A percentile compares a stretch with the other conserved stretches of the same genome.
phyloP scores from a whole-genome alignment of 108 stramenopile species.

The Aurantiochytrium sp. region DNA sequence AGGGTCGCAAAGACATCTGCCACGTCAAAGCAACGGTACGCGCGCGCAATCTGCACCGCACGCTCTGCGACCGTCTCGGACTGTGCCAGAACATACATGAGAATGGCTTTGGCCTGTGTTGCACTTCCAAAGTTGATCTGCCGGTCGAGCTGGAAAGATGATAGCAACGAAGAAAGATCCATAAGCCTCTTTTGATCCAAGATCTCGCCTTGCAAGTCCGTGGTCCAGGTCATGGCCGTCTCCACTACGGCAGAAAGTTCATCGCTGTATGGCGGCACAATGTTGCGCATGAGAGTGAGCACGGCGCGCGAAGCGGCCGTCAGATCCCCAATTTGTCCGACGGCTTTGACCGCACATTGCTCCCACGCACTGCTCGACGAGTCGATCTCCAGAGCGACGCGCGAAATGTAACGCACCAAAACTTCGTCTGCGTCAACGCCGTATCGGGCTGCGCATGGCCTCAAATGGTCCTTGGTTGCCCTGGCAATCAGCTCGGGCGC shows the following conservation, averaged over 20 bases:
- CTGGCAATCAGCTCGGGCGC: background rate
- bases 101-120: background rate
- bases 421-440: background rate
- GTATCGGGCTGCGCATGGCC: background rate
- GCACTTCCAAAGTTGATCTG: background rate
- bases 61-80: background rate
- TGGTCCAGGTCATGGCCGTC: background rate
- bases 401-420: background rate
- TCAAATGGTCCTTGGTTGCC: background rate
- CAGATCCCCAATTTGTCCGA: background rate
- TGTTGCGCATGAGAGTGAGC: background rate
- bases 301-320: background rate
- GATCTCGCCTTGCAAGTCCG: background rate
- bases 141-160: background rate
- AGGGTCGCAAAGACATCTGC: background rate
- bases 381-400: conserved; percentile 1
- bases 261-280: background rate
- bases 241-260: background rate
- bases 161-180: background rate
- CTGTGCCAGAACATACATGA: background rate
- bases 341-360: background rate
- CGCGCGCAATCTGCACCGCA: background rate
- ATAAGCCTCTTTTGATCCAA: background rate
- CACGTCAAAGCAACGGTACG: background rate
- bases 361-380: background rate